Evolutionary conservation across 2,329 filamentous ascomycete genomes (phyloP), one percentile per base, ranked within the genome.

Genomic region (Simplicillium sp.): DNA sequence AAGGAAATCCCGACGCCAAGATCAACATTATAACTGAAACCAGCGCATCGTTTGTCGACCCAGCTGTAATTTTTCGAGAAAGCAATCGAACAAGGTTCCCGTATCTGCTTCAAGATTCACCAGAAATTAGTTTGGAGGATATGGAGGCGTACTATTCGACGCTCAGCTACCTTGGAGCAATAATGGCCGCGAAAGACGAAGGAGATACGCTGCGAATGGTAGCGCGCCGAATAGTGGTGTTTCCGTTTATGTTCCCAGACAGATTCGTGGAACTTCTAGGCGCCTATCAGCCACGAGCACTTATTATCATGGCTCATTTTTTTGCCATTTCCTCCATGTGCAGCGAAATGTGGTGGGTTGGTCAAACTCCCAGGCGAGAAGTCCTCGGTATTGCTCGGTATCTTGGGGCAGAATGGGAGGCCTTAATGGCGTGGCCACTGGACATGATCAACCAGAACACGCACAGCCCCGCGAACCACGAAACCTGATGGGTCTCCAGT

Each of bases 221-320:
- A 12, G 44, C 43, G 15, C 45, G 51, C 4, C 41, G 50, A 9
- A n/a, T 54, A 5, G 46, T 48, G 7, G 34, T 46, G 8, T 49
- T 51, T 17, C 44, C 51, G 2, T 39, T 50, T 2, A 34, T 54
- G 5, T 34, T 54, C 12, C 48, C 52, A 3, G 39, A 39, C 2
- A 44, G 36, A 2, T 49, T 48, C 33, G 39, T 49, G 25, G 31
- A 39, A 38, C 41, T 54, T 11, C 36, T 55, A 12, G 44, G 43
- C 18, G 28, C 39, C 17, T 35, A 38, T n/a, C 41, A 40, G 9
- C 46, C 51, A 11, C 48, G 50, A 11, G 49, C 50, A 4, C 40
- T 54, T 18, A 43, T 49, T 14, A 42, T 55, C 32, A 42, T 55
- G 34, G 51, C 49, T 8, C 46, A 52, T 35, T 52, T 49, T 31